Evolutionary conservation across 352 stramenopile species (phyloP).

Genomic region (Globisporangium rhizosaccharum): DNA sequence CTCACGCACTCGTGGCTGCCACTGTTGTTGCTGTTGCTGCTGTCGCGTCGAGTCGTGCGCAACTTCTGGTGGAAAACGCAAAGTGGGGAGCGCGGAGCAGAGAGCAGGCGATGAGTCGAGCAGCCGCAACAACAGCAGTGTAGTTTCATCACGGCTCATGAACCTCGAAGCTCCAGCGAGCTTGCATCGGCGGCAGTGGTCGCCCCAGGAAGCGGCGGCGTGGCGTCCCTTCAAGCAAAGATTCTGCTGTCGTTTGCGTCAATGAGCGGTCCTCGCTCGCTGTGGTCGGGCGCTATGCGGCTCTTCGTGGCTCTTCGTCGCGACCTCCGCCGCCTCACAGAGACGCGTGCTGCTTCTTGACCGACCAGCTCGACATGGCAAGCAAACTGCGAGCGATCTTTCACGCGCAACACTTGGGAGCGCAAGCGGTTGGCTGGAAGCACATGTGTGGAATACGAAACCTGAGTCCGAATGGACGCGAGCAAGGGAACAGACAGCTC

Average conservation of each 20-base stretch:
- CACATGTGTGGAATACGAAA: too few relatives aligned
- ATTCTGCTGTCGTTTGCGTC: background rate
- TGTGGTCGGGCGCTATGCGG: background rate
- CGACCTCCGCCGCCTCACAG: background rate
- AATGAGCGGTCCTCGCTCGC: background rate
- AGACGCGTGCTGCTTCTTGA: too few relatives aligned
- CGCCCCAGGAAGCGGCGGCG: background rate
- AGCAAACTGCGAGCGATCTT: too few relatives aligned
- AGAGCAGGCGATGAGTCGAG: background rate
- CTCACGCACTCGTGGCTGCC: background rate
- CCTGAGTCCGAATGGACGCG: too few relatives aligned
- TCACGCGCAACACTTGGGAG: too few relatives aligned
- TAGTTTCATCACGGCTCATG: too few relatives aligned
- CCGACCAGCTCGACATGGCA: too few relatives aligned
- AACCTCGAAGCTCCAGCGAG: too few relatives aligned
- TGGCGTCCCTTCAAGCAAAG: background rate
- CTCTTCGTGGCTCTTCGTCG: background rate
- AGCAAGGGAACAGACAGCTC: too few relatives aligned
- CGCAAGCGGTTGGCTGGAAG: too few relatives aligned
- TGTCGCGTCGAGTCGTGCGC: background rate
- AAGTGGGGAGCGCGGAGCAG: background rate
- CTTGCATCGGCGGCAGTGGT: background rate
- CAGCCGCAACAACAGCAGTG: too few relatives aligned
- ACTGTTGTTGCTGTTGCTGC: background rate
- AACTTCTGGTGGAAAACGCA: conserved; percentile 6